These are phyloP conservation scores for Taxillus chinensis DNA, from an alignment of 164 flowering plant species.

Conservation along the genomic window DNA sequence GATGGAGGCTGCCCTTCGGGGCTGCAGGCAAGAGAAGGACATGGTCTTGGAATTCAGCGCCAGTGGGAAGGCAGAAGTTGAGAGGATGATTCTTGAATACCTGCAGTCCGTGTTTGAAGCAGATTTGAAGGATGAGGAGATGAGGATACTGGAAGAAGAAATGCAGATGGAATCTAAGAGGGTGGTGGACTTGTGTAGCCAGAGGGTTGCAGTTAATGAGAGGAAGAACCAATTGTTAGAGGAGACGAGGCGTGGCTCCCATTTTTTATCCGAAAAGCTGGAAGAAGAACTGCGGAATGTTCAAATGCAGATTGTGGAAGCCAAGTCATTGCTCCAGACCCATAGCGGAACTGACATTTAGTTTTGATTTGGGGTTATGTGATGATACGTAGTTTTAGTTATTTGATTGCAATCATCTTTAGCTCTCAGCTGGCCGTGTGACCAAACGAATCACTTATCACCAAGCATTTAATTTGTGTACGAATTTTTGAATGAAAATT, in stretches of 20 bases:
- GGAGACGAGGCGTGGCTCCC: conserved; percentile 12
- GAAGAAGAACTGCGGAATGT: conserved; percentile 37
- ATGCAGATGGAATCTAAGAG: conserved; percentile 15
- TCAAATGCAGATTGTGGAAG: conserved; percentile 27
- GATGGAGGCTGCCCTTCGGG: conserved; percentile 30
- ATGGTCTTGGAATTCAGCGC: conserved; percentile 36
- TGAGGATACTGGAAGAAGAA: conserved; percentile 42
- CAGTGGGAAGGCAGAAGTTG: conserved; percentile 33
- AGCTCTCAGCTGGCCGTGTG: too few species aligned
- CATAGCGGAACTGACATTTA: not conserved
- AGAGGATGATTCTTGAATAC: conserved; percentile 43
- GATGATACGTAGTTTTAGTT: too few species aligned
- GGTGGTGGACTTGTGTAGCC: conserved; percentile 26
- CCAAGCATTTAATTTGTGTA: too few species aligned
- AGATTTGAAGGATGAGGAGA: conserved; percentile 43
- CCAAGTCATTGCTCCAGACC: conserved; percentile 24
- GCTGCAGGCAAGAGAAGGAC: conserved; percentile 36
- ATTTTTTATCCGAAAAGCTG: conserved; percentile 28
- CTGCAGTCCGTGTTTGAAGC: conserved; percentile 38
- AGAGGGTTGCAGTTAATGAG: conserved; percentile 15
- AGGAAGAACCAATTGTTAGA: conserved; percentile 27
- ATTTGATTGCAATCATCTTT: too few species aligned
- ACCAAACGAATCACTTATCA: too few species aligned
- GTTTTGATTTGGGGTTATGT: too few species aligned
- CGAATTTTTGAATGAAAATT: too few species aligned